phyloP scores from a whole-genome alignment of 768 basidiomycete genomes.

The Hortiboletus flavorubellus region DNA sequence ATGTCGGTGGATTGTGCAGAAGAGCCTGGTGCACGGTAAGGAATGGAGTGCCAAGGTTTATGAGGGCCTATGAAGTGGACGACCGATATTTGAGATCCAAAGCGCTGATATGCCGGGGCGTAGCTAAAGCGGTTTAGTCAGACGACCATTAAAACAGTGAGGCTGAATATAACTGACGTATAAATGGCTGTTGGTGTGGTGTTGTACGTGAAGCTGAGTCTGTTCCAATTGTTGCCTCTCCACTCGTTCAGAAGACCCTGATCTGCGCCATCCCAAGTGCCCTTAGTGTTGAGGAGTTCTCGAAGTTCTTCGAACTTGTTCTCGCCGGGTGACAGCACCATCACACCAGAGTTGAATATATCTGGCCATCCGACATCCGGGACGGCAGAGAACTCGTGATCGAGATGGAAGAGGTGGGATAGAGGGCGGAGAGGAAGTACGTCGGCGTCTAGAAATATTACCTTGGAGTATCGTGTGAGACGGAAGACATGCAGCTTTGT shows the following conservation, averaged over 20 bases:
- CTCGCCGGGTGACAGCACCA: conserved; percentile 80
- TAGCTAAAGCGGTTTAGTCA: conserved; percentile 53
- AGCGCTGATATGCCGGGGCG: conserved; percentile 94
- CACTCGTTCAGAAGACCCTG: conserved; percentile 97
- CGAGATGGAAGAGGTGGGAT: conserved; percentile 84
- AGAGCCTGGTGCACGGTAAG: conserved; percentile 62
- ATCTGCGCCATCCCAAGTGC: conserved; percentile 98
- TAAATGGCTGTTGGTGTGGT: conserved; percentile 97
- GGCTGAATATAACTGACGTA: conserved; percentile 58
- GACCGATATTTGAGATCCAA: conserved; percentile 79
- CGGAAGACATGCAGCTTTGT: conserved; percentile 97
- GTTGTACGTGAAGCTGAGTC: conserved; percentile 96
- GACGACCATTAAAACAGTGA: conserved; percentile 25
- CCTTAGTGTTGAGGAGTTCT: conserved; percentile 68
- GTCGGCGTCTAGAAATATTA: conserved; percentile 92
- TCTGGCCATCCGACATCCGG: conserved; percentile 99
- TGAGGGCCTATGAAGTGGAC: conserved; percentile 95
- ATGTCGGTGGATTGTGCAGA: conserved; percentile 31
- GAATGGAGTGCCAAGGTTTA: conserved; percentile 88
- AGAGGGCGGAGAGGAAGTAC: conserved; percentile 85
- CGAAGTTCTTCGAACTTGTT: conserved; percentile 78
- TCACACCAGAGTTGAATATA: conserved; percentile 96
- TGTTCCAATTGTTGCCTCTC: conserved; percentile 82
- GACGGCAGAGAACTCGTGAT: conserved; percentile 85
- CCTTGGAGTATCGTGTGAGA: conserved; percentile 77